These are phyloP conservation scores for Blastomyces emzantsi DNA, from an alignment of 2,329 filamentous ascomycete species.

Conservation along the genomic window DNA sequence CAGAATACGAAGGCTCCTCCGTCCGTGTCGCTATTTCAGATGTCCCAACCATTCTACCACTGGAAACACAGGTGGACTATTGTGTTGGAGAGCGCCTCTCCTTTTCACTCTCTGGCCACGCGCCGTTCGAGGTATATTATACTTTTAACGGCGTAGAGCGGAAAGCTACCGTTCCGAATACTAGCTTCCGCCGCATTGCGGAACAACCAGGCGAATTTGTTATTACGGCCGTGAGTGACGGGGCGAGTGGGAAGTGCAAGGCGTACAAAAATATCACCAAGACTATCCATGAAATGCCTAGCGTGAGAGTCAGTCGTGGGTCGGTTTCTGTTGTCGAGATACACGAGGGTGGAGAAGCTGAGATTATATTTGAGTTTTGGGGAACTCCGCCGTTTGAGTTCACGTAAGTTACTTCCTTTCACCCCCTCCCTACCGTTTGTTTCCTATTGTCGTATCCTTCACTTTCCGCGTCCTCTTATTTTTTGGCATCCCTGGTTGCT, in stretches of 20 bases:
- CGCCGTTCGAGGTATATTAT: constrained; percentile 90
- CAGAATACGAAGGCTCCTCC: constrained; percentile 59
- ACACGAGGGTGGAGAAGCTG: constrained; percentile 89
- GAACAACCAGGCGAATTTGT: constrained; percentile 83
- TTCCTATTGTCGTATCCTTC: background rate
- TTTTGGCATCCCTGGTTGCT: background rate
- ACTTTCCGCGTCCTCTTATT: background rate
- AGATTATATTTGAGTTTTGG: constrained; percentile 91
- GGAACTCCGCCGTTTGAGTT: constrained; percentile 96
- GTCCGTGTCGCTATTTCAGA: constrained; percentile 91
- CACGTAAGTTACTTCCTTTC: constrained; percentile 44
- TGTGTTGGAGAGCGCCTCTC: constrained; percentile 93
- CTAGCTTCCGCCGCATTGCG: constrained; percentile 85
- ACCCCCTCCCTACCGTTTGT: background rate
- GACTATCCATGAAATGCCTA: constrained; percentile 82
- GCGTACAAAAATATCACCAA: constrained; percentile 70
- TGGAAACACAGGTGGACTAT: constrained; percentile 78
- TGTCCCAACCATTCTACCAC: constrained; percentile 78
- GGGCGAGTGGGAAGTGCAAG: constrained; percentile 71
- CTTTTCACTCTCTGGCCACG: constrained; percentile 81
- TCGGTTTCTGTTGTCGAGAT: constrained; percentile 77
- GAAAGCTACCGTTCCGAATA: constrained; percentile 63
- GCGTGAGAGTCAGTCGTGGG: constrained; percentile 81
- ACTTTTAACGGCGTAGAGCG: constrained; percentile 70
- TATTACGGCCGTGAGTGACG: constrained; percentile 80